These are phyloP conservation scores for Trichoderma sp. DNA, from an alignment of 2,329 filamentous ascomycete genomes.

Conservation along the genomic window DNA sequence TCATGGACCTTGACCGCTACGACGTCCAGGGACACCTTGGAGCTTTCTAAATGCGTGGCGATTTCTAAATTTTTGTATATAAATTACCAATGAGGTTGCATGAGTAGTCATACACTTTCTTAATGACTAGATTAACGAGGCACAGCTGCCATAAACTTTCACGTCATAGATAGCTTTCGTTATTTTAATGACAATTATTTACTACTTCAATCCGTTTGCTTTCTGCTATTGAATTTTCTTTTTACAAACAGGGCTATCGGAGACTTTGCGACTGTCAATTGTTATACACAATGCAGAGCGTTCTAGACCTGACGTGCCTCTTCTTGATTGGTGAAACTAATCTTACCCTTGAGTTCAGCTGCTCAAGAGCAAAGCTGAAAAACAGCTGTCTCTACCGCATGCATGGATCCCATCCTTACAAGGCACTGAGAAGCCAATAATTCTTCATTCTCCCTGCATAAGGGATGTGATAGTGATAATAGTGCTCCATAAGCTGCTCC, in stretches of 20 bases:
- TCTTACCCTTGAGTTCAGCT: neutral
- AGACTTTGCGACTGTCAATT: no score
- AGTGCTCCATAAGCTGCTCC: neutral
- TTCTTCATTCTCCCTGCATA: neutral
- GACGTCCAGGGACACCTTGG: conserved; percentile 45
- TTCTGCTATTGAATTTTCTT: neutral
- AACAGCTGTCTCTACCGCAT: neutral
- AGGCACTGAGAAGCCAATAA: neutral
- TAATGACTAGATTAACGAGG: conserved; percentile 16
- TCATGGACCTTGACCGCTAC: conserved; percentile 74
- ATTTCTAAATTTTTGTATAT: conserved; percentile 11
- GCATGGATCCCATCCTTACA: neutral
- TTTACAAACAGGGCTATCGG: neutral
- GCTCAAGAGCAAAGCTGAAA: neutral
- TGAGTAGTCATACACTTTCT: neutral
- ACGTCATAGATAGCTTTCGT: neutral
- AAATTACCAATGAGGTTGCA: neutral
- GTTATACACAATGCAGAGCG: no score
- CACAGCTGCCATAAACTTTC: conserved; percentile 8
- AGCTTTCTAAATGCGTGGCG: conserved; percentile 11
- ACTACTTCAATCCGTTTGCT: neutral
- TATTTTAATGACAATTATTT: neutral
- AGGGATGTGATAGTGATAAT: neutral
- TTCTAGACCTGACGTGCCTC: neutral
- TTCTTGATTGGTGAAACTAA: neutral